A percentile compares a stretch with the other conserved stretches of the same genome.
Evolutionary conservation across 2,329 filamentous ascomycete genomes (phyloP).

Genomic region (Fusarium sp.): DNA sequence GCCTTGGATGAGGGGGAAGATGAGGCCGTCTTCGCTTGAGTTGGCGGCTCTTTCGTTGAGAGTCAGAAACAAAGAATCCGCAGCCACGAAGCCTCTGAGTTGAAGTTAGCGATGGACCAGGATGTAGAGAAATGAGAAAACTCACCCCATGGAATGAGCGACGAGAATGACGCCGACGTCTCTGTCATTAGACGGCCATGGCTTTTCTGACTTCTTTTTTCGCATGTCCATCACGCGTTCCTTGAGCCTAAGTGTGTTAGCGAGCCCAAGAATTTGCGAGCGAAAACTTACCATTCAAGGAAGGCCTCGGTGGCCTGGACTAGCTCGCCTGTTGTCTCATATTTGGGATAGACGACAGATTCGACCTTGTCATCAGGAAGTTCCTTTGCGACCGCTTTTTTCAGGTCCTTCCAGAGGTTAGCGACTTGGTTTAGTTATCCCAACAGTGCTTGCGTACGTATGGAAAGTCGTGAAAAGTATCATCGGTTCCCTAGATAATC

Average conservation of each 20-base stretch:
- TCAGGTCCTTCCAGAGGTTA: slow-evolving; percentile 60
- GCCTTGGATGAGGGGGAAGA: slow-evolving; percentile 86
- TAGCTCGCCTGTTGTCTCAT: slow-evolving; percentile 78
- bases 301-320: slow-evolving; percentile 59
- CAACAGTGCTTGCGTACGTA: slow-evolving; percentile 47
- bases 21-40: slow-evolving; percentile 55
- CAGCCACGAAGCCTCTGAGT: slow-evolving; percentile 80
- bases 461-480: slow-evolving; percentile 77
- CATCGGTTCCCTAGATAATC: slow-evolving; percentile 69
- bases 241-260: slow-evolving; percentile 69
- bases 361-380: slow-evolving; percentile 71
- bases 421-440: neutral
- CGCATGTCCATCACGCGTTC: slow-evolving; percentile 82
- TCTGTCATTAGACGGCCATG: slow-evolving; percentile 84
- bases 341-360: slow-evolving; percentile 76
- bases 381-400: slow-evolving; percentile 66
- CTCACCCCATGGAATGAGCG: slow-evolving; percentile 83
- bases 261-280: neutral
- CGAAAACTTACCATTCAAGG: slow-evolving; percentile 56
- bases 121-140: neutral
- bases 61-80: slow-evolving; percentile 81
- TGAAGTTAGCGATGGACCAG: neutral
- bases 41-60: slow-evolving; percentile 69
- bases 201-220: slow-evolving; percentile 76
- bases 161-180: slow-evolving; percentile 83